Percentiles rank a stretch among this genome's conserved stretches.
Conservation (phyloP, 2,329 filamentous ascomycete genomes). For the Elsinoe batatas region DNA sequence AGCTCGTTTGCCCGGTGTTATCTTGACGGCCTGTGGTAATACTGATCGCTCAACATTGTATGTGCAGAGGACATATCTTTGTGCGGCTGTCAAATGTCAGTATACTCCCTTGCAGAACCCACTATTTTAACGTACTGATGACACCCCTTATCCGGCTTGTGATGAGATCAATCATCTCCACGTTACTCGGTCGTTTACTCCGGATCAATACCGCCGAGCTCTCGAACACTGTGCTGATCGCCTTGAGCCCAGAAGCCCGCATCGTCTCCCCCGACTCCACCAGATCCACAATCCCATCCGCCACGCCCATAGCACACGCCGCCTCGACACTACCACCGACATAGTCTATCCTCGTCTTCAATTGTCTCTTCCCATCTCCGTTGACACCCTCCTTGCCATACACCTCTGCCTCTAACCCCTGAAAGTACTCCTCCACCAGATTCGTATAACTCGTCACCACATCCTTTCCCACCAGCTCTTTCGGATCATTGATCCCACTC, state of each 20-base stretch:
- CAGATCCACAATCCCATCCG: slow-evolving; percentile 93
- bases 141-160: slow-evolving; percentile 81
- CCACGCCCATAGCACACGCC: slow-evolving; percentile 87
- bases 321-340: slow-evolving; percentile 95
- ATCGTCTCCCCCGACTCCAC: slow-evolving; percentile 99
- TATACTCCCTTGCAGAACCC: no score
- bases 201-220: slow-evolving; percentile 86
- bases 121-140: no score
- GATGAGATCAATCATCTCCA: slow-evolving; percentile 72
- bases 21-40: slow-evolving; percentile 57
- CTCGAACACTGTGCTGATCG: slow-evolving; percentile 86
- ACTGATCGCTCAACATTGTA: slow-evolving; percentile 77
- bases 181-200: slow-evolving; percentile 72
- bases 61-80: slow-evolving; percentile 88
- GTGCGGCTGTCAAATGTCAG: slow-evolving; percentile 50
- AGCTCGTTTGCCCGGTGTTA: slow-evolving; percentile 89
- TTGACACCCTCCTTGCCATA: slow-evolving; percentile 28
- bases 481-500: slow-evolving; percentile 57
- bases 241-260: slow-evolving; percentile 85
- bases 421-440: slow-evolving; percentile 75
- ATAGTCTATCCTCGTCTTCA: slow-evolving; percentile 84
- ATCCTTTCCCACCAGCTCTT: slow-evolving; percentile 80
- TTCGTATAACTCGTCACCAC: slow-evolving; percentile 93
- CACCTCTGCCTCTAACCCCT: slow-evolving; percentile 54
- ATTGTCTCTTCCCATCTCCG: slow-evolving; percentile 41